Percentiles rank a stretch among this genome's conserved stretches.
Evolutionary conservation across 306 rosid species (phyloP).

Genomic region (Casuarina equisetifolia): DNA sequence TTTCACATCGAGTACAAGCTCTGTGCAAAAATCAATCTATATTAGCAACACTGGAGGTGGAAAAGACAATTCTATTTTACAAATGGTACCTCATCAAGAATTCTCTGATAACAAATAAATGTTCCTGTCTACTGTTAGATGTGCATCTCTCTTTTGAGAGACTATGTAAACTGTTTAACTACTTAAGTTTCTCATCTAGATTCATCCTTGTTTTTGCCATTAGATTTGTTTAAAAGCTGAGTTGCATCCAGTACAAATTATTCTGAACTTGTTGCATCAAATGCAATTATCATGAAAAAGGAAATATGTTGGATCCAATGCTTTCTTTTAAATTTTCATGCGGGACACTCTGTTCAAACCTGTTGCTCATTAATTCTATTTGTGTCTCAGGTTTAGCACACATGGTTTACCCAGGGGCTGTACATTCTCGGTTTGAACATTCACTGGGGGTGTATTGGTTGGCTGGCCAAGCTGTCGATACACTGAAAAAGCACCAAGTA

Average conservation of each 20-base stretch:
- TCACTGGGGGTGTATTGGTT: constrained; percentile 57
- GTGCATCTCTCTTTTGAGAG: background rate
- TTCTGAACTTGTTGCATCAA: background rate
- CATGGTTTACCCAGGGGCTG: constrained; percentile 61
- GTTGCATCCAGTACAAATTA: background rate
- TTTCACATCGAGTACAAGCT: background rate
- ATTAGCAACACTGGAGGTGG: background rate
- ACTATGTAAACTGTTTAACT: background rate
- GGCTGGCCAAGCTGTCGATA: constrained; percentile 48
- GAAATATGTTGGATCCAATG: background rate
- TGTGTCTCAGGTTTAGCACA: constrained; percentile 39
- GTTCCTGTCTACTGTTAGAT: too few relatives aligned
- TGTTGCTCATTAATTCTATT: constrained; percentile 5
- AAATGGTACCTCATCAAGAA: background rate
- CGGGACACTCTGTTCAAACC: constrained; percentile 6
- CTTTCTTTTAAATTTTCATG: background rate
- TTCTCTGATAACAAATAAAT: background rate
- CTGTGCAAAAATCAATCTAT: background rate
- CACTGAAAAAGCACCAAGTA: constrained; percentile 43
- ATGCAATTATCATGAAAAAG: background rate
- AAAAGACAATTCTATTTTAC: background rate
- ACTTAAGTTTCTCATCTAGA: background rate
- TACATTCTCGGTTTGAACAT: constrained; percentile 56
- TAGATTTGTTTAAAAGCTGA: background rate
- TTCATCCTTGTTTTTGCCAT: background rate